Evolutionary conservation across 495 filamentous ascomycete species (phyloP).

Genomic region (Xylaria cubensis): DNA sequence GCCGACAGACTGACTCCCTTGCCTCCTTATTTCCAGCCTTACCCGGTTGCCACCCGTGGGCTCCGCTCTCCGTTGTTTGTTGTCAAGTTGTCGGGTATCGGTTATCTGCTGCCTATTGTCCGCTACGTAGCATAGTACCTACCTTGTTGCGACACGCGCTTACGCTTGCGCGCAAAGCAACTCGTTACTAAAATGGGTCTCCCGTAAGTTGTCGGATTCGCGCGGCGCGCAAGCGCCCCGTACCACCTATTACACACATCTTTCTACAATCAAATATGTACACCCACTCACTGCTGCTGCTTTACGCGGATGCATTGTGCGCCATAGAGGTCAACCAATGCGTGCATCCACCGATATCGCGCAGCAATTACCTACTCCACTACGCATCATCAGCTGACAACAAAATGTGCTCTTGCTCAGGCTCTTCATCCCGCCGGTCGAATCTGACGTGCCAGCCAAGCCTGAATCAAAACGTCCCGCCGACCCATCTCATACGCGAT

Average conservation of each 20-base stretch:
- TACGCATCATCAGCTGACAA: neutral
- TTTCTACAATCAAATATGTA: neutral
- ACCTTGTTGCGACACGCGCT: constrained; percentile 21
- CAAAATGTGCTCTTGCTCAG: constrained; percentile 38
- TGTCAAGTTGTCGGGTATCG: neutral
- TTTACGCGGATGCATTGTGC: neutral
- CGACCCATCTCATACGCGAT: constrained; percentile 65
- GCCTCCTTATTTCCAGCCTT: neutral
- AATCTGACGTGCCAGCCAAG: constrained; percentile 63
- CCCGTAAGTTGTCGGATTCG: constrained; percentile 64
- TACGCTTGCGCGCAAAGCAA: constrained; percentile 23
- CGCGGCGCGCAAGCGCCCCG: constrained; percentile 32
- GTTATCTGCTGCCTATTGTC: neutral
- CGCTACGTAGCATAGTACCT: neutral
- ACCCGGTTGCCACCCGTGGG: constrained; percentile 3
- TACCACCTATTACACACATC: neutral
- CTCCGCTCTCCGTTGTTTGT: neutral
- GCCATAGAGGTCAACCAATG: constrained; percentile 1
- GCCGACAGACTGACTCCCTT: neutral
- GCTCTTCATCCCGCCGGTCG: constrained; percentile 60
- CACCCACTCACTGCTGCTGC: neutral
- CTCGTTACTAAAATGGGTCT: constrained; percentile 70
- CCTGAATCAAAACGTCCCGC: constrained; percentile 51
- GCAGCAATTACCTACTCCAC: neutral
- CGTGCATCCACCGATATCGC: neutral